A percentile compares a stretch with the other conserved stretches of the same genome.
These are phyloP conservation scores for Amorphotheca resinae DNA, from an alignment of 495 filamentous ascomycete species.

Conservation along the genomic window DNA sequence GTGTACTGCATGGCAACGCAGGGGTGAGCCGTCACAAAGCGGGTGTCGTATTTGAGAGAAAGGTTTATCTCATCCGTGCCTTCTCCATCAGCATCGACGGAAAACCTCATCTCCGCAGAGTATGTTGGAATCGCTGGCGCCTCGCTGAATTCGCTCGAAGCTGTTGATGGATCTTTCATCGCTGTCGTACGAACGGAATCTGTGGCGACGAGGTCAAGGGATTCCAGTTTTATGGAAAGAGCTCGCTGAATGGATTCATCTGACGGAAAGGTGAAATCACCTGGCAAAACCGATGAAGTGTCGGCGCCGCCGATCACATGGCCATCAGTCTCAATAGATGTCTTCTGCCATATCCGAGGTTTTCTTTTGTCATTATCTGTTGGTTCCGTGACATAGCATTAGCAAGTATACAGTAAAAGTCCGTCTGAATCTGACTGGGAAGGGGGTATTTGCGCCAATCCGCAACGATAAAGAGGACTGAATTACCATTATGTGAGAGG, in stretches of 20 bases:
- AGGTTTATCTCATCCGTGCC: slow-evolving; percentile 35
- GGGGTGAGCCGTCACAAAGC: slow-evolving; percentile 53
- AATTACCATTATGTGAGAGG: slow-evolving; percentile 4
- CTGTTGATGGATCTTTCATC: slow-evolving; percentile 22
- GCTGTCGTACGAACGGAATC: slow-evolving; percentile 28
- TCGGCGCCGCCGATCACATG: slow-evolving; percentile 39
- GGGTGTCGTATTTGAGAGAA: slow-evolving; percentile 41
- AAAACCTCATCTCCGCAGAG: slow-evolving; percentile 40
- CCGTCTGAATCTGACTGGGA: too few relatives aligned
- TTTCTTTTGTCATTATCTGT: slow-evolving; percentile 12
- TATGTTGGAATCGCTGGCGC: slow-evolving; percentile 31
- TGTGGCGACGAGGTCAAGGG: slow-evolving; percentile 27
- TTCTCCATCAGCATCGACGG: slow-evolving; percentile 26
- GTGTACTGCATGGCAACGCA: slow-evolving; percentile 45
- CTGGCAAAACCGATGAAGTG: slow-evolving; percentile 34
- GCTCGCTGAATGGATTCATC: slow-evolving; percentile 31
- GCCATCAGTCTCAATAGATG: slow-evolving; percentile 36
- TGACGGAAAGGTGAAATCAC: slow-evolving; percentile 44
- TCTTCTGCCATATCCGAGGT: slow-evolving; percentile 35
- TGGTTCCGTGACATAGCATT: background rate
- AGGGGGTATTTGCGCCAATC: too few relatives aligned
- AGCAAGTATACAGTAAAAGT: background rate
- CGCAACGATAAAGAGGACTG: too few relatives aligned
- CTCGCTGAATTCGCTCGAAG: slow-evolving; percentile 15
- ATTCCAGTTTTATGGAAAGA: slow-evolving; percentile 31